Evolutionary conservation across 495 filamentous ascomycete genomes (phyloP).

Genomic region (Aspergillus cristatus): DNA sequence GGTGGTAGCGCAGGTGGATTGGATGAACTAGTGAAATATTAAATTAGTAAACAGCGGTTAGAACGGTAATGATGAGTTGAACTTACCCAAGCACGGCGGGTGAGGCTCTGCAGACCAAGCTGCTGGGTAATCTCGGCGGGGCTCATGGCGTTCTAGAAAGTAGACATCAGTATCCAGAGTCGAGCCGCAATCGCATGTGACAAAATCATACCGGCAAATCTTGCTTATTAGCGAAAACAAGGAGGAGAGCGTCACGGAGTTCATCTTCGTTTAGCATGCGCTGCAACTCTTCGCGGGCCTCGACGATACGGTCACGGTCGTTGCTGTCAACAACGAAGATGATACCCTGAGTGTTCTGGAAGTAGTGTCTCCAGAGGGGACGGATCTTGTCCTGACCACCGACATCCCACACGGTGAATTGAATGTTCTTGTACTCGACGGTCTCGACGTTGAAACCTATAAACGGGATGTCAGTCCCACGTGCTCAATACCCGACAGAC

Average conservation of each 20-base stretch:
- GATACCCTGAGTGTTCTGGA: conserved; percentile 99
- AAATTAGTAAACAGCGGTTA: not conserved
- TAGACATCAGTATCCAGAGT: conserved; percentile 6
- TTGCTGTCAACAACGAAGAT: conserved; percentile 99
- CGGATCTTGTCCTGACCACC: conserved; percentile 99
- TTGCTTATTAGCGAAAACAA: conserved; percentile 99
- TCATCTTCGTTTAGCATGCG: conserved; percentile 99
- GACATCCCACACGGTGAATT: conserved; percentile 99
- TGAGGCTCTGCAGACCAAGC: conserved; percentile 96
- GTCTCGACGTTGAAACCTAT: conserved; percentile 99
- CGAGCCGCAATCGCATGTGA: not conserved
- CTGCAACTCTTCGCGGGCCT: conserved; percentile 98
- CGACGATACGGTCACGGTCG: conserved; percentile 97
- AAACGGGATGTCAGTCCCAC: too few relatives aligned
- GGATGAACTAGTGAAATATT: conserved; percentile 67
- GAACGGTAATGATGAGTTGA: not conserved
- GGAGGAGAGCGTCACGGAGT: conserved; percentile 88
- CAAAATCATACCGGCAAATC: conserved; percentile 80
- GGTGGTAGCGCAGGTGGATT: conserved; percentile 98
- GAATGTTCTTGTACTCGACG: conserved; percentile 99
- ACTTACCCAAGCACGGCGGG: conserved; percentile 96
- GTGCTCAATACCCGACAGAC: too few relatives aligned
- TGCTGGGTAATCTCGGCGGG: conserved; percentile 99
- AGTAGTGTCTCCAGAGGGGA: conserved; percentile 99
- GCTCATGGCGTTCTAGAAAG: conserved; percentile 95